Conservation (phyloP, 2,329 filamentous ascomycete species). For the Diaporthe amygdali region DNA sequence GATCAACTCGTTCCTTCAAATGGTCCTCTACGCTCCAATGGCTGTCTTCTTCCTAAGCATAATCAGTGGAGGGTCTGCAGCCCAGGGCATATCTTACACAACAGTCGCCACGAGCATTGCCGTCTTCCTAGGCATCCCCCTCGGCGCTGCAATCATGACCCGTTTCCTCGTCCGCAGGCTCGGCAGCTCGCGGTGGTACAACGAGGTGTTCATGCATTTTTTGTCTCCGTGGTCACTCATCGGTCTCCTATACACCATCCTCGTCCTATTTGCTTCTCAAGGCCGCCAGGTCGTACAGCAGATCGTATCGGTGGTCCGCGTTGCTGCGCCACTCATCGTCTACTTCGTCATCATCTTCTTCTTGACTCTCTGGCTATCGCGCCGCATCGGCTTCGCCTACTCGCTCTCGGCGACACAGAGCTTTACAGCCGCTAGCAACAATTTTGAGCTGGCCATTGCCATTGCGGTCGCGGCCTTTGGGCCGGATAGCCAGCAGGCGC, state of each 20-base stretch:
- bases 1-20: slow-evolving; percentile 76
- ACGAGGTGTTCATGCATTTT: slow-evolving; percentile 71
- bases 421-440: slow-evolving; percentile 90
- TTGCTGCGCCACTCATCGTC: slow-evolving; percentile 79
- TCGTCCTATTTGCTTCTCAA: slow-evolving; percentile 85
- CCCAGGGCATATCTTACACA: slow-evolving; percentile 57
- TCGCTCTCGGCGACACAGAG: slow-evolving; percentile 75
- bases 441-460: slow-evolving; percentile 91
- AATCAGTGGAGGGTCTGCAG: slow-evolving; percentile 55
- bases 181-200: slow-evolving; percentile 66
- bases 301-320: slow-evolving; percentile 81
- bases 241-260: slow-evolving; percentile 84
- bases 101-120: slow-evolving; percentile 80
- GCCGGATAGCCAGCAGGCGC: slow-evolving; percentile 76
- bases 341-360: slow-evolving; percentile 83
- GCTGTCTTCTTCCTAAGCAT: slow-evolving; percentile 73
- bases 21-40: slow-evolving; percentile 74
- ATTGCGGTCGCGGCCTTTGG: slow-evolving; percentile 85
- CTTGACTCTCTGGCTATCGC: slow-evolving; percentile 65
- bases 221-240: slow-evolving; percentile 78
- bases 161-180: slow-evolving; percentile 64
- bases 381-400: slow-evolving; percentile 76
- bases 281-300: slow-evolving; percentile 79
- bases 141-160: slow-evolving; percentile 80
- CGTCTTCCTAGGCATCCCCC: slow-evolving; percentile 84